Evolutionary conservation across 805 yeast genomes (phyloP), one percentile per base, ranked within the genome.

Genomic region (Vanderwaltozyma verrucispora): DNA sequence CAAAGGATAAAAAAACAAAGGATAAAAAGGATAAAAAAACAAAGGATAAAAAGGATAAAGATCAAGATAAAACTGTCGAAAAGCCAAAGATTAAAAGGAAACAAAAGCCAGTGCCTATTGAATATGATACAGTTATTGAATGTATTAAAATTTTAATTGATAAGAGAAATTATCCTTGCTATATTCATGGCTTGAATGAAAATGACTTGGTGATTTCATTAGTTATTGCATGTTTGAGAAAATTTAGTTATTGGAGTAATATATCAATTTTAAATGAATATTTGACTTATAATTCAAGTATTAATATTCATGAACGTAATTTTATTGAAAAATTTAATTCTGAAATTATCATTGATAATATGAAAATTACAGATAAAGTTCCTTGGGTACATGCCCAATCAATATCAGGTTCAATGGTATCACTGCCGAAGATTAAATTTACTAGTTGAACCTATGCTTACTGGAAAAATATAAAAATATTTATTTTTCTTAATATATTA

Each of bases 161-260:
- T 50, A 63, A 67, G 18, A 69, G 71, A 15, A 63, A 68, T 45
- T 72, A 78, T 10, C 95, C 96, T 1, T 64, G 81, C 2, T 88
- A 82, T 54, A 56, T 89, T 5, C 96, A 89, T 59, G 89, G 97
- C 57, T 63, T 78, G 19, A 88, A 86, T 53, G 40, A 33, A 30
- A 97, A 96, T 0, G 87, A 94, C 9, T 87, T 85, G 45, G 80
- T 84, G 2, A 84, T 95, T 0, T 75, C 89, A 18, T 64, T 92
- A 32, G 75, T 85, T 1, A 72, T 89, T 18, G 97, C 96, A 4
- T 87, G 96, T 54, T 62, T 87, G 28, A 62, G 98, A 26, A 83
- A 83, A 47, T 62, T 83, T 15, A 81, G 85, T 19, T 75, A 80
- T 48, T 92, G 98, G 98, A 79, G 92, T 9, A 72, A 83, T 6